phyloP scores from a whole-genome alignment of 495 filamentous ascomycete species.

The Talaromyces trachyspermus region DNA sequence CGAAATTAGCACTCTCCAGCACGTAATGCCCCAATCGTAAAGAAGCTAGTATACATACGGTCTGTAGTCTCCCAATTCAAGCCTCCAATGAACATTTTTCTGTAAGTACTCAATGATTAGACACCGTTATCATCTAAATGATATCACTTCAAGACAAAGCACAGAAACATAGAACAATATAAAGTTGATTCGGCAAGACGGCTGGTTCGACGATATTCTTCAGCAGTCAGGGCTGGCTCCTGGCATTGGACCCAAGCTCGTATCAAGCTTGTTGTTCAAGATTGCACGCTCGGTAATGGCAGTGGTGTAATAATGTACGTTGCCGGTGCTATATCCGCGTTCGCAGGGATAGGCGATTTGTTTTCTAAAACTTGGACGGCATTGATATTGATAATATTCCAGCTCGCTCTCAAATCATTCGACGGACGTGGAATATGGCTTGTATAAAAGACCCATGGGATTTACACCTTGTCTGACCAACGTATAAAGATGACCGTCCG shows the following conservation, averaged over 20 bases:
- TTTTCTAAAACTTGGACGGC: too few species aligned
- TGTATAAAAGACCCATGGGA: neutral
- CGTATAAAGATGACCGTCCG: neutral
- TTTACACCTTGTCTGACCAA: neutral
- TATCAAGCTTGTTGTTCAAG: too few species aligned
- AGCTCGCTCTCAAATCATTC: neutral
- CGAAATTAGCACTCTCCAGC: too few species aligned
- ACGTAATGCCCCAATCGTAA: neutral
- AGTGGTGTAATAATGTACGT: too few species aligned
- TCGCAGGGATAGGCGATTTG: too few species aligned
- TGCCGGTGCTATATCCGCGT: too few species aligned
- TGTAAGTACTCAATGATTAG: conserved; percentile 33
- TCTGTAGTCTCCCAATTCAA: conserved; percentile 99
- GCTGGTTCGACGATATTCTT: too few species aligned
- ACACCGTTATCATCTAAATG: neutral
- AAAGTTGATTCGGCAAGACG: neutral
- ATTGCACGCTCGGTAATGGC: too few species aligned
- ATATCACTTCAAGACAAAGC: neutral
- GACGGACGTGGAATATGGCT: neutral
- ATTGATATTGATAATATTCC: neutral
- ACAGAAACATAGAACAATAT: neutral
- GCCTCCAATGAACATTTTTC: conserved; percentile 99
- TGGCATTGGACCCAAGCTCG: too few species aligned
- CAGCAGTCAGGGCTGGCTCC: too few species aligned
- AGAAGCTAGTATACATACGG: conserved; percentile 49